Conservation (phyloP, 2,329 filamentous ascomycete species). For the Monilinia laxa region DNA sequence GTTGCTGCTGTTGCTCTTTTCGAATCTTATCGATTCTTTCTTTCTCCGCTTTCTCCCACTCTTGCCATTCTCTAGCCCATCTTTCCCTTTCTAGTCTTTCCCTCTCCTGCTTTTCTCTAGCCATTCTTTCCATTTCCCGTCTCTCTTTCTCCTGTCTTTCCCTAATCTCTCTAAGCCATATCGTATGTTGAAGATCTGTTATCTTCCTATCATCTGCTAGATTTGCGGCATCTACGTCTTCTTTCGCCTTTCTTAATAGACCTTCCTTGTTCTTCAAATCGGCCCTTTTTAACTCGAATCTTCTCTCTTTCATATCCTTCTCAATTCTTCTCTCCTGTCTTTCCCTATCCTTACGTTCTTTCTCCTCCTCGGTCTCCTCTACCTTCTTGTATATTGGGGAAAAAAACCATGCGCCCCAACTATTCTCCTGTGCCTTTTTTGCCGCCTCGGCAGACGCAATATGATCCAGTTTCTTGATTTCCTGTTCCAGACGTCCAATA, state of each 20-base stretch:
- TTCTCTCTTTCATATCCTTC: conserved; percentile 41
- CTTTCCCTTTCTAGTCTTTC: not conserved
- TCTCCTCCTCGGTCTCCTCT: conserved; percentile 41
- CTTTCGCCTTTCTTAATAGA: conserved; percentile 17
- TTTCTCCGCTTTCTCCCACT: conserved; percentile 16
- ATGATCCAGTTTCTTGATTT: conserved; percentile 36
- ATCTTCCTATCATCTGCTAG: conserved; percentile 25
- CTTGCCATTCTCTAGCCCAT: conserved; percentile 7
- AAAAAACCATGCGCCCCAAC: conserved; percentile 39
- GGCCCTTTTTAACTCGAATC: conserved; percentile 29
- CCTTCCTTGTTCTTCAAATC: conserved; percentile 29
- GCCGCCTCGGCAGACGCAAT: conserved; percentile 38
- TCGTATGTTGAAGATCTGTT: conserved; percentile 17
- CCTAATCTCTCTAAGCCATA: conserved; percentile 24
- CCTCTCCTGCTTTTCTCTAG: not conserved
- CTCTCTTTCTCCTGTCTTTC: conserved; percentile 24
- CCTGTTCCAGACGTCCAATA: conserved; percentile 35
- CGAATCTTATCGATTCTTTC: conserved; percentile 16
- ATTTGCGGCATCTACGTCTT: conserved; percentile 26
- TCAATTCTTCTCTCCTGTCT: conserved; percentile 40
- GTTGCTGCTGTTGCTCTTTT: conserved; percentile 27
- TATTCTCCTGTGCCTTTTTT: conserved; percentile 39
- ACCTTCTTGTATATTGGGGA: conserved; percentile 38
- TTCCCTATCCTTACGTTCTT: conserved; percentile 38
- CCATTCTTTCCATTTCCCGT: conserved; percentile 19